Evolutionary conservation across 352 stramenopile species (phyloP).

Genomic region (Phytopythium boreale): DNA sequence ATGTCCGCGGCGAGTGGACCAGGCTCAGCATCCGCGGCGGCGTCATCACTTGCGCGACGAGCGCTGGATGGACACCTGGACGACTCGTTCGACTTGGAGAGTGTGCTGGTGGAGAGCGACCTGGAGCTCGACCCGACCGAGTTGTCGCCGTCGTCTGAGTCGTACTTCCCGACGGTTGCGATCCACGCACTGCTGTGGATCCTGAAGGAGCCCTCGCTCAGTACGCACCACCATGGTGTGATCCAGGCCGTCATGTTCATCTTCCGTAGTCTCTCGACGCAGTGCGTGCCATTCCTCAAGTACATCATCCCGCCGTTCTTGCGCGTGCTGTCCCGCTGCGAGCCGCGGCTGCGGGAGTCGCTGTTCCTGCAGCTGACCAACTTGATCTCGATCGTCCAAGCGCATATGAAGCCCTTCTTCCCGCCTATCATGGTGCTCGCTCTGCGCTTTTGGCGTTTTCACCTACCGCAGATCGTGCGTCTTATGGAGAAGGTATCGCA

Average conservation of each 20-base stretch:
- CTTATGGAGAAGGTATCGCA: slow-evolving; percentile 92
- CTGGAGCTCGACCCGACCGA: slow-evolving; percentile 63
- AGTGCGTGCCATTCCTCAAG: slow-evolving; percentile 96
- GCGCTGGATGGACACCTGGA: slow-evolving; percentile 4
- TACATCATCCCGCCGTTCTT: slow-evolving; percentile 98
- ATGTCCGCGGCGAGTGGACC: slow-evolving; percentile 20
- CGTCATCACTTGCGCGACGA: slow-evolving; percentile 4
- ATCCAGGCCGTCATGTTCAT: slow-evolving; percentile 99
- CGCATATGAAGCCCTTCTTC: slow-evolving; percentile 96
- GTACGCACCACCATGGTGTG: slow-evolving; percentile 94
- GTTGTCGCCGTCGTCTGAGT: slow-evolving; percentile 77
- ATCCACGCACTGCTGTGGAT: slow-evolving; percentile 96
- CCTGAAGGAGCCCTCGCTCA: slow-evolving; percentile 94
- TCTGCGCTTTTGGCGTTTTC: slow-evolving; percentile 95
- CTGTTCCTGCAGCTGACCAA: slow-evolving; percentile 96
- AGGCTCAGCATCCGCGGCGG: slow-evolving; percentile 14
- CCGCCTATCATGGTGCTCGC: slow-evolving; percentile 95
- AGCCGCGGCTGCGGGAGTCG: slow-evolving; percentile 92
- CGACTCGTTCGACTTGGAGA: slow-evolving; percentile 69
- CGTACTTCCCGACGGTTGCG: slow-evolving; percentile 97
- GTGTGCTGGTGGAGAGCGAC: slow-evolving; percentile 56
- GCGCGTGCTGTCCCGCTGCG: slow-evolving; percentile 88
- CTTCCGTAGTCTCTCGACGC: slow-evolving; percentile 95
- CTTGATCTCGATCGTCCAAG: slow-evolving; percentile 94
- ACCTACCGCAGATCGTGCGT: slow-evolving; percentile 94